Evolutionary conservation across 139 green algal species (phyloP).

Genomic region (Asterochloris erici): DNA sequence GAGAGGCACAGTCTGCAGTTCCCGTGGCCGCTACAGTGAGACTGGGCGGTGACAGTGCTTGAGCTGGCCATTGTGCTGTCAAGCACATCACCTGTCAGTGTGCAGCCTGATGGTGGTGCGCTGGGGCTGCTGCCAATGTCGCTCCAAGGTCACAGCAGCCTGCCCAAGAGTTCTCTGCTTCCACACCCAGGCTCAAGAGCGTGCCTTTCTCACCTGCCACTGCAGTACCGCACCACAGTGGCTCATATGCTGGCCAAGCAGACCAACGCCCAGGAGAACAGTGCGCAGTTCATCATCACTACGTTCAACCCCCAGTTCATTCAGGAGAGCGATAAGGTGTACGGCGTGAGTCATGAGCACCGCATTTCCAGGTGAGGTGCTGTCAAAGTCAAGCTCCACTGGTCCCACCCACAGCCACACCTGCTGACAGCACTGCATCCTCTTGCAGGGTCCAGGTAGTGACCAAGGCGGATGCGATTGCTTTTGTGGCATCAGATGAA

Average conservation of each 20-base stretch:
- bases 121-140: too few relatives aligned
- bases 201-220: too few relatives aligned
- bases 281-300: constrained; percentile 97
- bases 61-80: too few relatives aligned
- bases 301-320: constrained; percentile 97
- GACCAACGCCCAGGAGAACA: constrained; percentile 55
- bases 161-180: too few relatives aligned
- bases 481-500: constrained; percentile 69
- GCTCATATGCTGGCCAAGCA: constrained; percentile 79
- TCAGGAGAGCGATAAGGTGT: constrained; percentile 79
- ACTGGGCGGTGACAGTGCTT: too few relatives aligned
- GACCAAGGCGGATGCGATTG: constrained; percentile 61
- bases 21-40: too few relatives aligned
- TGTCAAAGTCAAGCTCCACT: background rate
- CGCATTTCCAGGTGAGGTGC: constrained; percentile 47
- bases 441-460: constrained; percentile 22
- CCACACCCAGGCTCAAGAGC: too few relatives aligned
- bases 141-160: too few relatives aligned
- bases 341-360: constrained; percentile 88
- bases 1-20: too few relatives aligned
- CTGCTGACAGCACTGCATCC: background rate
- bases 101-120: too few relatives aligned
- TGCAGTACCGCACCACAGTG: constrained; percentile 69
- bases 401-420: background rate
- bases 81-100: too few relatives aligned